phyloP scores from a whole-genome alignment of 2,329 filamentous ascomycete genomes.

The Ceratocystis cubensis region DNA sequence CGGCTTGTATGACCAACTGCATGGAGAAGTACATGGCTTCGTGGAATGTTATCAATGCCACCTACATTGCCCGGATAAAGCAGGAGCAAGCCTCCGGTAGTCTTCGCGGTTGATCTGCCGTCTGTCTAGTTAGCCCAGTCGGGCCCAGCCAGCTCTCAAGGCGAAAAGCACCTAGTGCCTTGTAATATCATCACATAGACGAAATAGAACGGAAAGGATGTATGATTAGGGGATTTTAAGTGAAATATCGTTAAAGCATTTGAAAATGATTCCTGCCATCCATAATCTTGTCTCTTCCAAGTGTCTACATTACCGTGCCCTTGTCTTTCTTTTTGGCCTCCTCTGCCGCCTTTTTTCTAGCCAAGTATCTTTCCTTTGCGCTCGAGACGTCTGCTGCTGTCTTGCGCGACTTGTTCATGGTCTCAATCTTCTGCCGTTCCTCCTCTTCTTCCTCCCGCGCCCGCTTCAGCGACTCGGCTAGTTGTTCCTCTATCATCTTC shows the following conservation, averaged over 20 bases:
- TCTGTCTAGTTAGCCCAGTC: neutral
- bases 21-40: slow-evolving; percentile 77
- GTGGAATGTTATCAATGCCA: slow-evolving; percentile 61
- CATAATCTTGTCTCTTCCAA: neutral
- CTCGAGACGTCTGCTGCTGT: slow-evolving; percentile 63
- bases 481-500: slow-evolving; percentile 64
- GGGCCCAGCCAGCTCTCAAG: neutral
- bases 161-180: neutral
- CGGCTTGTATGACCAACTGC: slow-evolving; percentile 59
- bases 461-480: slow-evolving; percentile 60
- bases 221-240: slow-evolving; percentile 6
- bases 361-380: slow-evolving; percentile 67
- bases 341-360: slow-evolving; percentile 61
- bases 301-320: neutral
- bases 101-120: slow-evolving; percentile 7
- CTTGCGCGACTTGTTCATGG: slow-evolving; percentile 62
- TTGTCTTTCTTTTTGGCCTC: slow-evolving; percentile 44
- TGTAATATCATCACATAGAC: slow-evolving; percentile 13
- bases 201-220: neutral
- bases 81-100: slow-evolving; percentile 36
- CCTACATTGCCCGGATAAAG: slow-evolving; percentile 53
- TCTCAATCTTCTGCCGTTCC: slow-evolving; percentile 47
- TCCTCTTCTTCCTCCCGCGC: slow-evolving; percentile 55
- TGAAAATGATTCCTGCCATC: neutral
- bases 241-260: slow-evolving; percentile 7